Evolutionary conservation across 805 yeast species (phyloP), one percentile per base, ranked within the genome.

Genomic region (Zygotorulaspora florentina): DNA sequence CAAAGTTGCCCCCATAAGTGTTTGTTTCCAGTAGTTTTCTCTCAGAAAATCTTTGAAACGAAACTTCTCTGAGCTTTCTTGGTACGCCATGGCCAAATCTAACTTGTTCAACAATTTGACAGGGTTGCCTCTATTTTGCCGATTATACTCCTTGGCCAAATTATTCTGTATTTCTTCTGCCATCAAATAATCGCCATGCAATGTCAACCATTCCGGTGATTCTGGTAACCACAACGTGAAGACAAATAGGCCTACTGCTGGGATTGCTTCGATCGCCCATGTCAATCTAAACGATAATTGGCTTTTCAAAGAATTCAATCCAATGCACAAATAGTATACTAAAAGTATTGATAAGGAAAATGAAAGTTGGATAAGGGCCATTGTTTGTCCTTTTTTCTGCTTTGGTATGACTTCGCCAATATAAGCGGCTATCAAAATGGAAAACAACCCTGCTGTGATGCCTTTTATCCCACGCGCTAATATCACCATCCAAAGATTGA

Each of bases 281-380:
- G 80, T 85, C 17, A 77, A 60, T 56, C 90, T 73, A 75, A 83
- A 82, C 41, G 85, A 73, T 39, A 69, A 62, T 16, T 75, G 76
- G 9, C 69, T 67, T 8, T 64, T 55, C 23, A 74, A 45, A 57
- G 67, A 5, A 71, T 70, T 60, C 72, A 79, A 12, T 7, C 74
- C 72, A 51, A 73, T 71, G 11, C 76, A 69, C 3, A 77, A 57
- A 42, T 74, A 79, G 56, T 75, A 79, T 61, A 80, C 79, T 46
- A 73, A 58, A 72, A 80, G 67, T 41, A 80, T 79, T 28, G 85
- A 84, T 52, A 75, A 71, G 1, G 83, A 80, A 35, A 79, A 72
- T 54, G 76, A 71, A 55, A 78, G 71, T 58, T 80, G 85, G 67
- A 80, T 71, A 35, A 75, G 58, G 59, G 80, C 76, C 38, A 79